Base-by-base conservation (phyloP, 2,329 filamentous ascomycete species). In the Fusarium sp. region DNA sequence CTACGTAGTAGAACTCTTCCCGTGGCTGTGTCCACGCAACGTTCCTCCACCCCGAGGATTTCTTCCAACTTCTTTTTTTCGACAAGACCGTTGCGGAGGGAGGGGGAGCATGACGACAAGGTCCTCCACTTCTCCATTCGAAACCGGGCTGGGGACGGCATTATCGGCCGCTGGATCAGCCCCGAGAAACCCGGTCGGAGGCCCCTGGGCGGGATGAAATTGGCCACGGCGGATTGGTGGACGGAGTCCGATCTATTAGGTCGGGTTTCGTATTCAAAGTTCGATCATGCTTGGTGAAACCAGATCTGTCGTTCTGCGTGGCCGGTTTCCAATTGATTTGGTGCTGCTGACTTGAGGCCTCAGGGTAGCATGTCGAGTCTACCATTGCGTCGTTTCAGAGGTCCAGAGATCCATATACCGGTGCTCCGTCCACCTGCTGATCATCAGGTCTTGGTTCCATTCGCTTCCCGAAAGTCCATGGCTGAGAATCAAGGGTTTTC, bases 121-220 rank as follows among this genome's bases (percentile, higher is more conserved):
- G 39, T 60, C 52, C 52, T 65, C 63, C 50, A 64, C 50, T 64
- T 64, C 62, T 64, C 62, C 62, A 57, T 59, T 2, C 29, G 63
- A 45, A 31, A 33, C 54, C 41, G 48, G 48, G 48, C 48, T 41
- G 35, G 54, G 52, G 33, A 60, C 31, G 39, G 63, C 54, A 50
- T 48, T 57, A 50, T 48, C 54, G 63, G 54, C 63, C 41, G 24
- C 20, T 58, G 35, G 35, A 50, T 33, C 35, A 27, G 27, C 60
- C 50, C 48, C 33, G 37, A 31, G 48, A 33, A 52, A 24, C 61
- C 56, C 48, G 61, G 61, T 63, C 60, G 50, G 33, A 45, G 61
- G 37, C 62, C 62, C 62, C 50, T 57, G 50, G 62, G 6, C 18
- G 27, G 33, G n/a, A 64, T 8, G 20, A 24, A 33, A 29, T 27